Evolutionary conservation across 192 early-diverging fungal genomes (phyloP).

Genomic region (Mortierella alpina): DNA sequence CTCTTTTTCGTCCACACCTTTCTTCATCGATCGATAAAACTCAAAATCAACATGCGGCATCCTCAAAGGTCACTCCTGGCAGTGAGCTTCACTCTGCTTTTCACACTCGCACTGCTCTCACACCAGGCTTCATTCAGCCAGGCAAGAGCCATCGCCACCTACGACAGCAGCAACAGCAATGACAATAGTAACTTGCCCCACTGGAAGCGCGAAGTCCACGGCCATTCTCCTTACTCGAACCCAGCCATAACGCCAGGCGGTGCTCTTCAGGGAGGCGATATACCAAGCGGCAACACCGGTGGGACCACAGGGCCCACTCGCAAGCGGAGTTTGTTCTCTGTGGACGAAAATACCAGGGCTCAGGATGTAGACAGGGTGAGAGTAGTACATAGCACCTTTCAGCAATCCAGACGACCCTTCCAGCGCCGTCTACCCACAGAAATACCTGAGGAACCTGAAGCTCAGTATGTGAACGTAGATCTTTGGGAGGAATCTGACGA

Average conservation of each 20-base stretch:
- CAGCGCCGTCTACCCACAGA: background rate
- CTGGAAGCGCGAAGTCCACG: constrained; percentile 12
- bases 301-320: background rate
- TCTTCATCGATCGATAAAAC: background rate
- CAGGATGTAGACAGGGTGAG: background rate
- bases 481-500: constrained; percentile 11
- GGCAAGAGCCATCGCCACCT: background rate
- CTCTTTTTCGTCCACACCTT: background rate
- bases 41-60: constrained; percentile 16
- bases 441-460: background rate
- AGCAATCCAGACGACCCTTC: background rate
- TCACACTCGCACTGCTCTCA: constrained; percentile 16
- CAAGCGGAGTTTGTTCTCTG: constrained; percentile 33
- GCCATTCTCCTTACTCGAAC: constrained; percentile 7
- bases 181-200: constrained; percentile 1
- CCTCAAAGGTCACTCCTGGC: constrained; percentile 20
- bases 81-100: constrained; percentile 15
- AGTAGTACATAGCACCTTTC: background rate
- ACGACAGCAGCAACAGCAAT: constrained; percentile 1
- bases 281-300: background rate
- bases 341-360: constrained; percentile 14
- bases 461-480: constrained; percentile 1
- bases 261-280: background rate
- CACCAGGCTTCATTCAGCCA: background rate
- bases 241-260: background rate